Evolutionary conservation across 108 stramenopile genomes (phyloP).

Genomic region (Nitzschia sp.): DNA sequence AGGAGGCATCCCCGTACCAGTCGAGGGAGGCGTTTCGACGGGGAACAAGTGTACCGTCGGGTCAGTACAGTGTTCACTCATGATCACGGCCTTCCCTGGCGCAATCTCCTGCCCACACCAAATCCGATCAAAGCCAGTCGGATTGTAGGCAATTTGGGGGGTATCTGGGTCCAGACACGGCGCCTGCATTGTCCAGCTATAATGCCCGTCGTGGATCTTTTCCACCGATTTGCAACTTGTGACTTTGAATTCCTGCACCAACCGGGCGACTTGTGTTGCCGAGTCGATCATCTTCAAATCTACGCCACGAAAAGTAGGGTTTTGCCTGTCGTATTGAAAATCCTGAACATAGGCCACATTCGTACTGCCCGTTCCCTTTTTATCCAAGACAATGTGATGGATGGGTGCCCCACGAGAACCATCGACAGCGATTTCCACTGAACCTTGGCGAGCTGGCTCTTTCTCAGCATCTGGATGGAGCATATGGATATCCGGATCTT

Average conservation of each 20-base stretch:
- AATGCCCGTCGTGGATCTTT: neutral
- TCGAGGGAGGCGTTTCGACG: slow-evolving; percentile 25
- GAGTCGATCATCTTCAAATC: neutral
- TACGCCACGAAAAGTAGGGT: slow-evolving; percentile 35
- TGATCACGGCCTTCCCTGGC: slow-evolving; percentile 29
- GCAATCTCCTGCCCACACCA: slow-evolving; percentile 47
- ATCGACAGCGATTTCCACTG: neutral
- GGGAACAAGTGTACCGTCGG: slow-evolving; percentile 29
- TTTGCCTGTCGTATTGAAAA: slow-evolving; percentile 35
- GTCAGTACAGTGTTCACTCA: slow-evolving; percentile 23
- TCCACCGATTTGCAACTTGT: slow-evolving; percentile 9
- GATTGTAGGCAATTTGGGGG: slow-evolving; percentile 46
- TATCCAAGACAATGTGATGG: slow-evolving; percentile 17
- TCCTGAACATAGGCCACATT: slow-evolving; percentile 40
- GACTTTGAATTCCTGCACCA: slow-evolving; percentile 15
- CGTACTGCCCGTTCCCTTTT: slow-evolving; percentile 43
- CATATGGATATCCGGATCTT: slow-evolving; percentile 18
- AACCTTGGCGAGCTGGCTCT: neutral
- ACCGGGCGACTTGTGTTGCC: neutral
- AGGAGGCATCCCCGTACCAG: slow-evolving; percentile 45
- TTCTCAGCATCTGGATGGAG: neutral
- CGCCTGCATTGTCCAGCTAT: neutral
- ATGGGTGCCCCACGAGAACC: neutral
- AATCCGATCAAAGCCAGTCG: slow-evolving; percentile 27
- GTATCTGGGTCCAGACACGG: slow-evolving; percentile 34